These are phyloP conservation scores for Fusarium sp. DNA, from an alignment of 2,329 filamentous ascomycete genomes.

Conservation along the genomic window DNA sequence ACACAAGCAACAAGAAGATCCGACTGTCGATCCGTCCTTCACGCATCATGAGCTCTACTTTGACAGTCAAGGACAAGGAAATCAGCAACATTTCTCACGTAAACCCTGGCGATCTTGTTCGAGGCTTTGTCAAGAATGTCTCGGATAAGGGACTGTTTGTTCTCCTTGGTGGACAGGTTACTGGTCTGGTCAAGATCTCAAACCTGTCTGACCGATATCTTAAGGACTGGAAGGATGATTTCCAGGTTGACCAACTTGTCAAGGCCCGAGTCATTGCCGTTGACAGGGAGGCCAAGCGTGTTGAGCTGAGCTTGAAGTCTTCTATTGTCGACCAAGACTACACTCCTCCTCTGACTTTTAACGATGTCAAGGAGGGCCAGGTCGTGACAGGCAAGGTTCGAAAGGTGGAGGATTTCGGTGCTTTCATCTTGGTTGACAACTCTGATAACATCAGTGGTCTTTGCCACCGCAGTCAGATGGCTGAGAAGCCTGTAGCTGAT, in stretches of 20 bases:
- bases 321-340: constrained; percentile 87
- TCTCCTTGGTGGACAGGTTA: constrained; percentile 82
- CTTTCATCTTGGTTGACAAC: constrained; percentile 90
- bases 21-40: constrained; percentile 87
- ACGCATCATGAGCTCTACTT: constrained; percentile 86
- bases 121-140: constrained; percentile 93
- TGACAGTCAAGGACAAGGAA: constrained; percentile 84
- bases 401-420: constrained; percentile 94
- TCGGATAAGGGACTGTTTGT: constrained; percentile 92
- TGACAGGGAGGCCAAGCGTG: constrained; percentile 74
- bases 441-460: constrained; percentile 91
- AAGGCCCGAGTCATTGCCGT: constrained; percentile 84
- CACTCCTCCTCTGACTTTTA: constrained; percentile 76
- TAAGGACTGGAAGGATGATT: constrained; percentile 95
- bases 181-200: constrained; percentile 84
- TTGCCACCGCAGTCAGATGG: constrained; percentile 93
- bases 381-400: constrained; percentile 89
- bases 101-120: constrained; percentile 80
- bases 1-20: constrained; percentile 86
- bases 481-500: constrained; percentile 83
- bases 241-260: constrained; percentile 90
- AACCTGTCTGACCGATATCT: constrained; percentile 92
- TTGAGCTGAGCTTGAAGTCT: constrained; percentile 88
- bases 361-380: constrained; percentile 83
- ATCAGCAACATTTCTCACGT: constrained; percentile 79